Percentiles rank a stretch among this genome's conserved stretches.
Conservation (phyloP, 2,329 filamentous ascomycete genomes). For the Penicillium olsonii region DNA sequence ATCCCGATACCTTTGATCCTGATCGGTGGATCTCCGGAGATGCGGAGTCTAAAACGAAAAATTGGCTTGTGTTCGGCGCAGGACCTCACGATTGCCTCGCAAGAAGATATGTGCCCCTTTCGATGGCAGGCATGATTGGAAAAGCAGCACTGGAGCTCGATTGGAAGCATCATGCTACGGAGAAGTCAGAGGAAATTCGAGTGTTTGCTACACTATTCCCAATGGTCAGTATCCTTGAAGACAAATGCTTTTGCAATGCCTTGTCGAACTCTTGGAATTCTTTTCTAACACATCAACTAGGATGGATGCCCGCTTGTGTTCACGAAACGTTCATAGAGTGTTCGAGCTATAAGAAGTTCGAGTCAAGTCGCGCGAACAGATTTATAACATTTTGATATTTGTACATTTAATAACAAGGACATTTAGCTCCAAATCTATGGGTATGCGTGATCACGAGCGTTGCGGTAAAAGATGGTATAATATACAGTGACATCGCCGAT, state of each 20-base stretch:
- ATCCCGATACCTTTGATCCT: slow-evolving; percentile 52
- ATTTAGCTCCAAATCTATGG: background rate
- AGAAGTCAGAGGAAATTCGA: slow-evolving; percentile 52
- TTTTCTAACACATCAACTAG: slow-evolving; percentile 20
- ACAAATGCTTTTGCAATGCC: background rate
- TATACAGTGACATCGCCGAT: background rate
- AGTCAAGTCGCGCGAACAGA: too few species aligned
- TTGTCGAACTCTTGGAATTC: background rate
- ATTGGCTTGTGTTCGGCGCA: slow-evolving; percentile 57
- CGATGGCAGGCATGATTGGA: slow-evolving; percentile 56
- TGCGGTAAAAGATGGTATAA: background rate
- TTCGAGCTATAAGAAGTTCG: background rate
- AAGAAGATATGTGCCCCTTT: slow-evolving; percentile 52
- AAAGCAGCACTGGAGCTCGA: slow-evolving; percentile 54
- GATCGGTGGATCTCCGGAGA: slow-evolving; percentile 57
- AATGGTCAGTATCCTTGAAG: slow-evolving; percentile 41
- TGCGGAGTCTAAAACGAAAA: slow-evolving; percentile 53
- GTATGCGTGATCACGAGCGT: background rate
- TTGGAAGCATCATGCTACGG: slow-evolving; percentile 54
- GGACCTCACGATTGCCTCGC: slow-evolving; percentile 56
- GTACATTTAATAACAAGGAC: background rate
- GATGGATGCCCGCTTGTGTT: slow-evolving; percentile 43
- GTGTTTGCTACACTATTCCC: slow-evolving; percentile 55
- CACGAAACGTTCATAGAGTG: slow-evolving; percentile 25
- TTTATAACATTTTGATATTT: background rate